Base-by-base conservation (phyloP, 192 early-diverging fungal genomes). In the Funneliformis geosporum region DNA sequence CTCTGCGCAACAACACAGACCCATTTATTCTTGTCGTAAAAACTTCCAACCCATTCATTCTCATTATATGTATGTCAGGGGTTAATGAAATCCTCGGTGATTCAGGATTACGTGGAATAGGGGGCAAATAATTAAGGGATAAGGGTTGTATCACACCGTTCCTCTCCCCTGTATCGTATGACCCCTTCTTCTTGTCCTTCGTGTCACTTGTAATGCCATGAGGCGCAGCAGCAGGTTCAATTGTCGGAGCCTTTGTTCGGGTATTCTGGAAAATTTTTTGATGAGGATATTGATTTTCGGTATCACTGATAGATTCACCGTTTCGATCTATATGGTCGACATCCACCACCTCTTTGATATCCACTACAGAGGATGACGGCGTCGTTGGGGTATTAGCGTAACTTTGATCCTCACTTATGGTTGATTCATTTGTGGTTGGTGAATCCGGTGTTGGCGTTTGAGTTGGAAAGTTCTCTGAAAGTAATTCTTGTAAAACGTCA, bases 1-100 rank as follows among this genome's bases (percentile, higher is more conserved):
- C 43, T 14, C 70, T 42, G 5, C 70, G 44, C 16, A 50, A 23
- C 47, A 72, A 33, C 47, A 3, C 10, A 1, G 47, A 2, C 14
- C 27, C 40, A 5, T n/a, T 72, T 40, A 50, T 28, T 10, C 9
- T 47, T 28, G 44, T 72, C 11, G 44, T 27, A 50, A 47, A 72
- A 72, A 72, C 70, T n/a, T 47, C 42, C 50, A 72, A 28, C 5
- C 44, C 70, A 55, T 50, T 72, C 5, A 72, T 50, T 27, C 47
- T 72, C 10, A 28, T 47, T 10, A 72, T 12, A 25, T 46, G 10
- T 28, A 72, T 50, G 47, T 72, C 44, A 47, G 70, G 44, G 4
- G n/a, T 47, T 27, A 72, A 46, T 0, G 43, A 44, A 8, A 47
- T 9, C 27, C 70, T 16, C 14, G 70, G 44, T 28, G 42, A 16